A percentile compares a stretch with the other conserved stretches of the same genome.
phyloP scores from a whole-genome alignment of 176 grass and related monocot species.

The Aegilops sharonensis region DNA sequence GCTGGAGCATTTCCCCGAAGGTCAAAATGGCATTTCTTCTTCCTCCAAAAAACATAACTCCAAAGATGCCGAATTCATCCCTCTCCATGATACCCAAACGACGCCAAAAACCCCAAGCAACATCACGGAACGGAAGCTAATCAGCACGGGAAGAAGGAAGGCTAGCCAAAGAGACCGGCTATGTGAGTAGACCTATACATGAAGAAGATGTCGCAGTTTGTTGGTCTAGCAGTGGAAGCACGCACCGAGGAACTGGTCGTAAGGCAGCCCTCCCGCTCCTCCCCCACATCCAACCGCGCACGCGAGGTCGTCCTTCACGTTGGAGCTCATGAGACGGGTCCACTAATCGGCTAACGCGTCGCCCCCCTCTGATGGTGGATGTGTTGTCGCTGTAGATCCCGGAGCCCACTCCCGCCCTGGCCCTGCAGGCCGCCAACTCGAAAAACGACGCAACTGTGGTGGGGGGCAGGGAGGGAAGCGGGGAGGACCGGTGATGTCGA shows the following conservation, averaged over 20 bases:
- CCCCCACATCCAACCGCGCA: neutral
- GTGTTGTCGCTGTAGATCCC: no score
- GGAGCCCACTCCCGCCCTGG: no score
- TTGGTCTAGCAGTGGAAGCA: slow-evolving; percentile 77
- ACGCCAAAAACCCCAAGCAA: neutral
- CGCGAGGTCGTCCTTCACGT: slow-evolving; percentile 13
- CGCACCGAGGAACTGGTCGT: slow-evolving; percentile 59
- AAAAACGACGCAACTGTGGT: no score
- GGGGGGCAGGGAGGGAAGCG: no score
- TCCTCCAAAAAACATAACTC: neutral
- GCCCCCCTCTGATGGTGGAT: no score
- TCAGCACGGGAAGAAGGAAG: neutral
- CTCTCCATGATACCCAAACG: neutral
- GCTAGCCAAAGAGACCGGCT: neutral
- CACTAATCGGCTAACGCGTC: slow-evolving; percentile 28
- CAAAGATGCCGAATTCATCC: slow-evolving; percentile 16
- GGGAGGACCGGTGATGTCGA: no score
- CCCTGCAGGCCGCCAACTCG: no score
- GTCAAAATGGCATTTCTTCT: neutral
- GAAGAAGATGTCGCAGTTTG: slow-evolving; percentile 68
- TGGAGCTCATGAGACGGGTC: slow-evolving; percentile 30
- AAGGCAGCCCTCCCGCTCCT: neutral
- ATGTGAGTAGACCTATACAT: slow-evolving; percentile 71
- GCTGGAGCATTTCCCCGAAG: no score
- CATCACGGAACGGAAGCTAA: neutral